Conservation (phyloP, 768 basidiomycete genomes). For the Macrolepiota dolichaula region DNA sequence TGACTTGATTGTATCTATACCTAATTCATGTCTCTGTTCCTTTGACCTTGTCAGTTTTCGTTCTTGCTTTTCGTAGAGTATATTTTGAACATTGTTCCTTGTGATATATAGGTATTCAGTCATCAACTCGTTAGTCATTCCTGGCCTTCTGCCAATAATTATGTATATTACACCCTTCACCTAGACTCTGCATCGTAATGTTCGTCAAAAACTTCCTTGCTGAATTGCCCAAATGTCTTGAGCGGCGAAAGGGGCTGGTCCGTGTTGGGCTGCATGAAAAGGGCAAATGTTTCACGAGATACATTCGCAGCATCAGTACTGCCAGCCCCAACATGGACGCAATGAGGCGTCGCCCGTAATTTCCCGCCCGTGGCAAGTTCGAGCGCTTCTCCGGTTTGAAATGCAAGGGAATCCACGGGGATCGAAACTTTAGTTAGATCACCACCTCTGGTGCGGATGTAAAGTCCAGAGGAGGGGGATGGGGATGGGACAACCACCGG, state of each 20-base stretch:
- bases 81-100: background rate
- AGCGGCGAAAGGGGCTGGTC: slow-evolving; percentile 64
- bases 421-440: slow-evolving; percentile 81
- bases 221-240: slow-evolving; percentile 88
- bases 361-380: slow-evolving; percentile 81
- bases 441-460: slow-evolving; percentile 84
- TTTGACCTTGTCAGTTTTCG: background rate
- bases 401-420: slow-evolving; percentile 81
- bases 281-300: slow-evolving; percentile 82
- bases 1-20: background rate
- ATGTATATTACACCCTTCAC: slow-evolving; percentile 20
- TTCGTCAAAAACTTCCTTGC: slow-evolving; percentile 72
- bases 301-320: slow-evolving; percentile 44
- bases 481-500: slow-evolving; percentile 60
- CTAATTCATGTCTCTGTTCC: background rate
- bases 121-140: background rate
- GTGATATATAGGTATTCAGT: slow-evolving; percentile 4
- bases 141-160: background rate
- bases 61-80: background rate
- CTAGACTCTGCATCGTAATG: slow-evolving; percentile 37
- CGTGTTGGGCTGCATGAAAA: slow-evolving; percentile 89
- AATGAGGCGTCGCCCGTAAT: slow-evolving; percentile 92
- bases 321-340: slow-evolving; percentile 68
- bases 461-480: slow-evolving; percentile 78
- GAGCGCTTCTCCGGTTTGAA: slow-evolving; percentile 96